Evolutionary conservation across 495 filamentous ascomycete genomes (phyloP).

Genomic region (Penicillium arizonense): DNA sequence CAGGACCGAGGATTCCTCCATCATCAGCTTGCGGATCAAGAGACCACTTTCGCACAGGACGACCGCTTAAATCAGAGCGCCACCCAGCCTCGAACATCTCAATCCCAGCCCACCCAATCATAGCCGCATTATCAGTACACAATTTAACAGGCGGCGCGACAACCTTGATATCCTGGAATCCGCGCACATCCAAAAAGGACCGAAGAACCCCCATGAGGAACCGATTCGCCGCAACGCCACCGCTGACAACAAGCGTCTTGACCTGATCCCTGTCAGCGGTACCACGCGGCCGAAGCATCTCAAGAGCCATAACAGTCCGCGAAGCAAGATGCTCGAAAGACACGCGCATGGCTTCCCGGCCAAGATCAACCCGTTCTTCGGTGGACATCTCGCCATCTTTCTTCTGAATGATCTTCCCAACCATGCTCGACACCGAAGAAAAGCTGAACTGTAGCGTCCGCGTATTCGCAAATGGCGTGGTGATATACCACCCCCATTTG

Average conservation of each 20-base stretch:
- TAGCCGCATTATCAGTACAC: slow-evolving; percentile 96
- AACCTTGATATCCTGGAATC: slow-evolving; percentile 60
- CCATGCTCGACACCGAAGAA: slow-evolving; percentile 56
- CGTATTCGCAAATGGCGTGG: slow-evolving; percentile 53
- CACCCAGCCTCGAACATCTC: slow-evolving; percentile 89
- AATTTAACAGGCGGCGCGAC: slow-evolving; percentile 69
- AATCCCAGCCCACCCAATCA: slow-evolving; percentile 93
- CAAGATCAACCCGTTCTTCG: slow-evolving; percentile 60
- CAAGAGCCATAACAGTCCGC: slow-evolving; percentile 66
- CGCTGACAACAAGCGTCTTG: slow-evolving; percentile 73
- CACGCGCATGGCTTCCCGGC: slow-evolving; percentile 68
- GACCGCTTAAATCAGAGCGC: slow-evolving; percentile 55
- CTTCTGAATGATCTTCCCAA: slow-evolving; percentile 47
- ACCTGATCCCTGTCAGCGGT: slow-evolving; percentile 30
- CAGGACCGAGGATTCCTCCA: slow-evolving; percentile 46
- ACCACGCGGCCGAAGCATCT: slow-evolving; percentile 27
- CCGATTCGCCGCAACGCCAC: slow-evolving; percentile 82
- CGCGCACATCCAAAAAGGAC: slow-evolving; percentile 58
- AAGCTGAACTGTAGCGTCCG: slow-evolving; percentile 60
- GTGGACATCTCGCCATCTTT: slow-evolving; percentile 16
- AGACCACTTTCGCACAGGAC: slow-evolving; percentile 71
- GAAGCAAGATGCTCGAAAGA: slow-evolving; percentile 87
- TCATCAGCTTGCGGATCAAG: slow-evolving; percentile 62
- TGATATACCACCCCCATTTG: slow-evolving; percentile 58
- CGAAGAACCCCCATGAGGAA: slow-evolving; percentile 71